Percentiles rank a stretch among this genome's conserved stretches.
These are phyloP conservation scores for Xylariomycetidae sp. DNA, from an alignment of 2,329 filamentous ascomycete species.

Conservation along the genomic window DNA sequence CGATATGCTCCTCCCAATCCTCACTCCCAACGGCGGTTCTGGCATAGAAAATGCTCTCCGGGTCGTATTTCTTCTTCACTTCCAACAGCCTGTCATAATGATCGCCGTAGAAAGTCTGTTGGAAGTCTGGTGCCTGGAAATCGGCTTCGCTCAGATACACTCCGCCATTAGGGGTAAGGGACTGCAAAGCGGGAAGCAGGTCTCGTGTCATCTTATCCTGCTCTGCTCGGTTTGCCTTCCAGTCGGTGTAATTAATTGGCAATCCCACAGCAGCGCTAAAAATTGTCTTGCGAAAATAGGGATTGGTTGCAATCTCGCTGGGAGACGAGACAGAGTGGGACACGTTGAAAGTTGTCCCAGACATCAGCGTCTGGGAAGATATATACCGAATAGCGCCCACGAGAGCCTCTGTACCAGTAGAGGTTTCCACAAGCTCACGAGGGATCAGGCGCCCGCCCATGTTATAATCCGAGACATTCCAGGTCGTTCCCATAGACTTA, in stretches of 20 bases:
- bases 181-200: slow-evolving; percentile 5
- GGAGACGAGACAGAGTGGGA: slow-evolving; percentile 1
- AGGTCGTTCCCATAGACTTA: slow-evolving; percentile 4
- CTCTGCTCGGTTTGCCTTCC: slow-evolving; percentile 2
- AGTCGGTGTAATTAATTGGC: slow-evolving; percentile 9
- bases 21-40: slow-evolving; percentile 38
- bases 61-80: slow-evolving; percentile 40
- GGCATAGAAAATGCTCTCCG: slow-evolving; percentile 33
- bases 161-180: slow-evolving; percentile 12
- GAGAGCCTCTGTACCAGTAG: slow-evolving; percentile 2
- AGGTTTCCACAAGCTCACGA: slow-evolving; percentile 6
- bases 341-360: slow-evolving; percentile 9
- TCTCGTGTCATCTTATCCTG: slow-evolving; percentile 12
- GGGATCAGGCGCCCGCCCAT: slow-evolving; percentile 10
- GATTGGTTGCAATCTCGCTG: slow-evolving; percentile 6
- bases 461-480: slow-evolving; percentile 14
- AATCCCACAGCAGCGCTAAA: slow-evolving; percentile 6
- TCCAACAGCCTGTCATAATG: slow-evolving; percentile 27
- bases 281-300: slow-evolving; percentile 10
- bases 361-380: neutral
- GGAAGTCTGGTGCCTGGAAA: slow-evolving; percentile 27
- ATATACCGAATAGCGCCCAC: slow-evolving; percentile 2
- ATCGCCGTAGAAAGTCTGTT: slow-evolving; percentile 29
- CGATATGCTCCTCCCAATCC: slow-evolving; percentile 29
- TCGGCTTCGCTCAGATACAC: slow-evolving; percentile 38